A percentile compares a stretch with the other conserved stretches of the same genome.
Conservation (phyloP, 2,329 filamentous ascomycete species). For the Grosmannia clavigera region DNA sequence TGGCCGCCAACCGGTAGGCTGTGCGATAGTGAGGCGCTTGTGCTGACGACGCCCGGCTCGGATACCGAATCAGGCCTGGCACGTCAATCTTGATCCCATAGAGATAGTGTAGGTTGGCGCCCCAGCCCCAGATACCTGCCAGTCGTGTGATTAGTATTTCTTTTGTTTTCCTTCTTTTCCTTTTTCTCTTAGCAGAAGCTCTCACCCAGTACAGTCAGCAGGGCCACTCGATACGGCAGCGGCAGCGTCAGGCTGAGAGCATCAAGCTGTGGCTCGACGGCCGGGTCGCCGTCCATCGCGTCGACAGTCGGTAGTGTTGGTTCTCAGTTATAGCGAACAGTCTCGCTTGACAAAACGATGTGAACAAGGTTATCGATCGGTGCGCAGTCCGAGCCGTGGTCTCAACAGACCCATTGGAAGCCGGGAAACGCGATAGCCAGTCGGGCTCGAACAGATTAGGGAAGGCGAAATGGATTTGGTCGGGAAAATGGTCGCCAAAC, state of each 20-base stretch:
- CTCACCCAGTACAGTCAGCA: slow-evolving; percentile 74
- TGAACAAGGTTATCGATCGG: not conserved
- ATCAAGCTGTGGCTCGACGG: slow-evolving; percentile 62
- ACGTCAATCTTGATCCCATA: slow-evolving; percentile 73
- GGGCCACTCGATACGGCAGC: slow-evolving; percentile 76
- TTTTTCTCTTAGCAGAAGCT: too few relatives aligned
- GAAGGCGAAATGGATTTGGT: not conserved
- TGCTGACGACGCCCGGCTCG: slow-evolving; percentile 54
- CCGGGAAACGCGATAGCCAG: not conserved
- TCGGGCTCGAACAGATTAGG: not conserved
- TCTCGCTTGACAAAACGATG: not conserved
- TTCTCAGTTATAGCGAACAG: not conserved
- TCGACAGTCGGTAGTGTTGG: not conserved
- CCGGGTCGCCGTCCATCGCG: slow-evolving; percentile 61
- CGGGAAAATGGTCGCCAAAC: not conserved
- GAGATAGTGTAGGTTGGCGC: slow-evolving; percentile 80
- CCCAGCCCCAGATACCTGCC: slow-evolving; percentile 65
- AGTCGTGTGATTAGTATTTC: slow-evolving; percentile 1
- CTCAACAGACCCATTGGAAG: slow-evolving; percentile 5
- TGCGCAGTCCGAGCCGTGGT: slow-evolving; percentile 3
- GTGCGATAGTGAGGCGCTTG: slow-evolving; percentile 68
- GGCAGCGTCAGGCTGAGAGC: slow-evolving; percentile 78
- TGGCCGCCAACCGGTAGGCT: slow-evolving; percentile 71
- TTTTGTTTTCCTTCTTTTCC: not conserved
- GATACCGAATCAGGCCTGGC: slow-evolving; percentile 75